These are phyloP conservation scores for Phytophthora hybrid DNA, from an alignment of 352 stramenopile genomes.

Conservation along the genomic window DNA sequence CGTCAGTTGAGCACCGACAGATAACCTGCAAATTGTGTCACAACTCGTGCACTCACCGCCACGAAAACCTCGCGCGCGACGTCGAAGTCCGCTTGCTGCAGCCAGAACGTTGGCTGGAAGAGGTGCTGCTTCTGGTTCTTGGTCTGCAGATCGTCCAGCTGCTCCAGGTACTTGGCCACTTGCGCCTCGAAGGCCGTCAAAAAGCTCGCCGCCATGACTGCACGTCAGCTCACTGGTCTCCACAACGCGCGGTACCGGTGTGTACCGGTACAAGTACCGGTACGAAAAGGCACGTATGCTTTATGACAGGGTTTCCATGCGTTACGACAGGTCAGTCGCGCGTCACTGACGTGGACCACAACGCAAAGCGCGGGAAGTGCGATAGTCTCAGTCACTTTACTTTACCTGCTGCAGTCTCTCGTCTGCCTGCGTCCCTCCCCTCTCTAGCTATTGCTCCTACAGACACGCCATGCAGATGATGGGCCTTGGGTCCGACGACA, in stretches of 20 bases:
- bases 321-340: too few species aligned
- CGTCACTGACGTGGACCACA: neutral
- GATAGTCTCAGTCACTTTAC: neutral
- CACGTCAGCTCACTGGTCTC: neutral
- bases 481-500: conserved; percentile 20
- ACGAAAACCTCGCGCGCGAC: conserved; percentile 84
- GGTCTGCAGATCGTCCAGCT: conserved; percentile 70
- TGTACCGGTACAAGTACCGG: too few species aligned
- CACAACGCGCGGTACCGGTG: too few species aligned
- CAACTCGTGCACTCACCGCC: conserved; percentile 46
- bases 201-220: conserved; percentile 54
- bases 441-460: too few species aligned
- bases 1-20: neutral
- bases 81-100: conserved; percentile 79
- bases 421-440: neutral
- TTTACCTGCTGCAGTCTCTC: neutral
- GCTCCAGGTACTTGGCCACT: conserved; percentile 56
- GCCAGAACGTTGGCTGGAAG: conserved; percentile 84
- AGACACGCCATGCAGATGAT: conserved; percentile 28
- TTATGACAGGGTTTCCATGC: too few species aligned
- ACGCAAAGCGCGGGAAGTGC: neutral
- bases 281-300: too few species aligned
- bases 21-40: neutral
- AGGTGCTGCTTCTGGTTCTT: conserved; percentile 58
- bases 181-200: conserved; percentile 67